Conservation (phyloP, 306 rosid species). For the Quillaja saponaria region DNA sequence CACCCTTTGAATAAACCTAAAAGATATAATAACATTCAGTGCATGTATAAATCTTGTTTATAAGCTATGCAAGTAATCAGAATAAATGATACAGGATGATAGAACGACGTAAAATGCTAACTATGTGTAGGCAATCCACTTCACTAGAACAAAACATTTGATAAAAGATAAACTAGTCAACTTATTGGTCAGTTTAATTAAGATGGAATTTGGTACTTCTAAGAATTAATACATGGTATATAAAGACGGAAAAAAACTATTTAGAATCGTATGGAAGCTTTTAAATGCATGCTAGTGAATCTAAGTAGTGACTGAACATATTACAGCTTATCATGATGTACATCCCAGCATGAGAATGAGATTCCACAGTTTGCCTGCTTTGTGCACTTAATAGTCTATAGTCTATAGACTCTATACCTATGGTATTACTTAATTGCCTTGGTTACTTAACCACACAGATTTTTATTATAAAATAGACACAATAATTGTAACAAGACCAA, state of each 20-base stretch:
- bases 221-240: constrained; percentile 5
- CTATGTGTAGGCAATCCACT: no score
- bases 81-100: constrained; percentile 9
- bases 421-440: no score
- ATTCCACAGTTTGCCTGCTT: background rate
- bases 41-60: background rate
- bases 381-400: background rate
- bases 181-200: background rate
- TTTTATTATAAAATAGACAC: no score
- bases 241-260: background rate
- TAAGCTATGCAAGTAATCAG: no score
- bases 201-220: constrained; percentile 15
- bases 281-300: background rate
- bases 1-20: constrained; percentile 97
- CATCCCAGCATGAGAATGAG: background rate
- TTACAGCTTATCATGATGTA: background rate
- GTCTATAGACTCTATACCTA: no score
- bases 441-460: no score
- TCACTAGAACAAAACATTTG: no score
- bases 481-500: no score
- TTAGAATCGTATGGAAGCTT: background rate
- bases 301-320: no score
- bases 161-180: no score
- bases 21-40: constrained; percentile 32
- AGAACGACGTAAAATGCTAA: background rate